These are phyloP conservation scores for Plasmodium cynomolgi DNA, from an alignment of 169 alveolate species.

Conservation along the genomic window DNA sequence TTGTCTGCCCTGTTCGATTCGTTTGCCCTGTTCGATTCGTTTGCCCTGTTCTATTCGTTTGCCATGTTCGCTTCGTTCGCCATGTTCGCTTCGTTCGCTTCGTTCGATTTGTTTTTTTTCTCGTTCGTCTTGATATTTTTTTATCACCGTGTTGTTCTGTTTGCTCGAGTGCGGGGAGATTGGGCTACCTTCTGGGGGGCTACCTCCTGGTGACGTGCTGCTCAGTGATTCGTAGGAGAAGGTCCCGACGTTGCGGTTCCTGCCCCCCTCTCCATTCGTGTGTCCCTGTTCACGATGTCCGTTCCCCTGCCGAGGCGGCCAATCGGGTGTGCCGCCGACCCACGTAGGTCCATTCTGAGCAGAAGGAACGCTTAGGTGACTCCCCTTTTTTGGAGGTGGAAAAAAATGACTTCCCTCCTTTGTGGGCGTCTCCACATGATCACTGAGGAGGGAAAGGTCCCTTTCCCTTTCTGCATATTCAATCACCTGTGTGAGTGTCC, in stretches of 20 bases:
- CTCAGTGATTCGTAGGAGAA: not conserved
- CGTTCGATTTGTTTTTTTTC: constrained; percentile 18
- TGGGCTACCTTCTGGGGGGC: not conserved
- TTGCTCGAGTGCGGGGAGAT: not conserved
- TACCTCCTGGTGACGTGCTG: not conserved
- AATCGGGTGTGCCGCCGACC: not conserved
- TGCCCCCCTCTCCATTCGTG: not conserved
- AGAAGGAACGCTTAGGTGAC: not conserved
- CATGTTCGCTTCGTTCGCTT: not conserved
- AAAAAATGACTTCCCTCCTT: not conserved
- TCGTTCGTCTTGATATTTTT: not conserved
- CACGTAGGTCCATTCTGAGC: not conserved
- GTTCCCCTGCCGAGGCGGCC: not conserved
- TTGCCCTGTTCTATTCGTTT: not conserved
- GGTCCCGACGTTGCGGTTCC: not conserved
- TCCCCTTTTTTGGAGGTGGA: not conserved
- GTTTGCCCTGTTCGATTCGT: not conserved
- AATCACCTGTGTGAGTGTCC: constrained; percentile 36
- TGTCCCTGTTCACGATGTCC: not conserved
- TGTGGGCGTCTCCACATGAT: not conserved
- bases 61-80: not conserved
- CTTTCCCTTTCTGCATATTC: constrained; percentile 1
- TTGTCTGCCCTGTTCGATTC: not conserved
- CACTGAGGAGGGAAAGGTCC: not conserved
- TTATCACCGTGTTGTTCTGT: not conserved